phyloP scores from a whole-genome alignment of 768 basidiomycete species.

The Mycena belliarum region DNA sequence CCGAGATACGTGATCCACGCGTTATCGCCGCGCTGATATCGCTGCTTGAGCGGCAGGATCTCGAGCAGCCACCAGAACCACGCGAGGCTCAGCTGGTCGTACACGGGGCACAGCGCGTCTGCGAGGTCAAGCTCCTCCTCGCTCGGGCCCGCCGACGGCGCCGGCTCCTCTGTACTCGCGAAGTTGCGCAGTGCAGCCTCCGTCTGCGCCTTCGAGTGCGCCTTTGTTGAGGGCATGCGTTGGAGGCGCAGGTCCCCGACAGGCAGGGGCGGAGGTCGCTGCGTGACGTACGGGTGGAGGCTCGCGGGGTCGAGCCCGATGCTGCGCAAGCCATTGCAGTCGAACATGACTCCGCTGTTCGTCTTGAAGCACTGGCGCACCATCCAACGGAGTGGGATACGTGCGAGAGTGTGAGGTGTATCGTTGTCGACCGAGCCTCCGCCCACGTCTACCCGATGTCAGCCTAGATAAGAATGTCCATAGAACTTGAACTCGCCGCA shows the following conservation, averaged over 20 bases:
- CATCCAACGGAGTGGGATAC: slow-evolving; percentile 62
- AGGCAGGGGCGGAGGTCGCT: slow-evolving; percentile 44
- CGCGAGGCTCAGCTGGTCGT: slow-evolving; percentile 49
- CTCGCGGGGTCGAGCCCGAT: slow-evolving; percentile 37
- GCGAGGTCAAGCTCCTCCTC: slow-evolving; percentile 53
- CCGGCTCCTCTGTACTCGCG: slow-evolving; percentile 8
- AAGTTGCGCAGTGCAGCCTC: slow-evolving; percentile 3
- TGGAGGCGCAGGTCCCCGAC: slow-evolving; percentile 20
- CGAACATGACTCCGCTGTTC: slow-evolving; percentile 46
- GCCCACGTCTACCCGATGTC: slow-evolving; percentile 28
- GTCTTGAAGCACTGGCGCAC: slow-evolving; percentile 47
- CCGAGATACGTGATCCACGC: slow-evolving; percentile 10
- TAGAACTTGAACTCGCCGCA: slow-evolving; percentile 29
- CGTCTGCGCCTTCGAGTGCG: neutral
- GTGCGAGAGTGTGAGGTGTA: slow-evolving; percentile 44
- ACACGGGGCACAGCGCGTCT: slow-evolving; percentile 46
- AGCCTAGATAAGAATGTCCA: neutral
- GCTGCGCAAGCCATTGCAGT: slow-evolving; percentile 31
- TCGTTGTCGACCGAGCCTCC: slow-evolving; percentile 32
- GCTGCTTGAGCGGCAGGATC: slow-evolving; percentile 17
- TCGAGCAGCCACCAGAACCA: slow-evolving; percentile 46
- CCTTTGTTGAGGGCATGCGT: slow-evolving; percentile 29
- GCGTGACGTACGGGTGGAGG: slow-evolving; percentile 37
- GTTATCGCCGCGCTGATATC: slow-evolving; percentile 20
- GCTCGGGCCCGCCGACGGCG: slow-evolving; percentile 15